Percentiles rank a stretch among this genome's conserved stretches.
Evolutionary conservation across 2,329 filamentous ascomycete genomes (phyloP).

Genomic region (Diaporthe batatas): DNA sequence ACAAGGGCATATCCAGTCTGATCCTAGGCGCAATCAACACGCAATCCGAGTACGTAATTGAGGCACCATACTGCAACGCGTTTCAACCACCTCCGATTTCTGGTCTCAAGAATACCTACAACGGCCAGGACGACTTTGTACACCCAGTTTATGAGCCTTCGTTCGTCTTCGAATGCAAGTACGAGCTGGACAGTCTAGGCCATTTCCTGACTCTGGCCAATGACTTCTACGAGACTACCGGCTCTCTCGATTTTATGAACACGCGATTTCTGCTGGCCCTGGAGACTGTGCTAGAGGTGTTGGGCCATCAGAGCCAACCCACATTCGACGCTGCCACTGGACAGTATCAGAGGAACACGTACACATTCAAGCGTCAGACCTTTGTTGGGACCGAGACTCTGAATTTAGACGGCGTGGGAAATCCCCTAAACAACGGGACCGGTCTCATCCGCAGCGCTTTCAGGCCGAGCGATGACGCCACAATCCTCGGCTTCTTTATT

Average conservation of each 20-base stretch:
- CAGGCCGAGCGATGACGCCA: constrained; percentile 93
- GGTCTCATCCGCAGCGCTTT: constrained; percentile 93
- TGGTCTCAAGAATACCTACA: constrained; percentile 77
- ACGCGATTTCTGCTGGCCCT: constrained; percentile 84
- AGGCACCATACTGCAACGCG: constrained; percentile 96
- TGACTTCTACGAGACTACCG: constrained; percentile 85
- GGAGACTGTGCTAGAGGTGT: constrained; percentile 77
- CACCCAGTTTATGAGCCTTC: constrained; percentile 88
- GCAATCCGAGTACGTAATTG: constrained; percentile 93
- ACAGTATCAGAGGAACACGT: constrained; percentile 77
- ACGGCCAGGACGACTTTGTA: constrained; percentile 86
- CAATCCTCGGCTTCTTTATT: constrained; percentile 94
- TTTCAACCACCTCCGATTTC: constrained; percentile 95
- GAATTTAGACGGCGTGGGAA: constrained; percentile 85
- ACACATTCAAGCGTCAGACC: constrained; percentile 88
- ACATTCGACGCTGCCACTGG: constrained; percentile 82
- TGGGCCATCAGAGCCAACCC: constrained; percentile 82
- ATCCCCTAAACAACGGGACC: constrained; percentile 87
- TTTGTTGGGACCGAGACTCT: constrained; percentile 91
- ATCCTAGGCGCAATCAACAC: constrained; percentile 96
- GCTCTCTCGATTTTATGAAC: constrained; percentile 82
- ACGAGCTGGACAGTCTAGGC: constrained; percentile 95
- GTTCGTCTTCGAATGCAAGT: constrained; percentile 97
- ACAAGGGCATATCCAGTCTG: constrained; percentile 81
- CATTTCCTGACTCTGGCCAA: constrained; percentile 90